Evolutionary conservation across 163 green algal genomes (phyloP), one percentile per base, ranked within the genome.

Genomic region (Scenedesmus sp.): DNA sequence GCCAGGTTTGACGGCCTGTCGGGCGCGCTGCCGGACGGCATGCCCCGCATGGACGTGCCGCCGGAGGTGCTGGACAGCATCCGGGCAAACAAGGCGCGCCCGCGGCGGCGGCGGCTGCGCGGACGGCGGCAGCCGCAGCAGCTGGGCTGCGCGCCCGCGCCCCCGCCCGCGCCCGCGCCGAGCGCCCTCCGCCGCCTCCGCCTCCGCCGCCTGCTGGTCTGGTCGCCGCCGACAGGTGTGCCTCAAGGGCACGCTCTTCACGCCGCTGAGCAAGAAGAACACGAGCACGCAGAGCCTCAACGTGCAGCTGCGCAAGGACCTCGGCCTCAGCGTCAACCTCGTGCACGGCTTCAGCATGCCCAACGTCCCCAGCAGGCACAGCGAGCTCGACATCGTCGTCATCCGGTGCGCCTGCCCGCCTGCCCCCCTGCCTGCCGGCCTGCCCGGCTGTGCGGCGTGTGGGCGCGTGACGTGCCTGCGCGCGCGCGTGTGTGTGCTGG

Each of bases 301-400:
- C 65, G 89, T 96, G 76, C 90, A 95, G 79, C 81, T 96, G 77
- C 82, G 92, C 20, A 95, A 95, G 72, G 81, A 89, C 60, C 86
- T 96, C 14, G 90, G 94, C 73, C 81, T 94, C 36, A 81, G 86
- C 44, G 88, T 92, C 20, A 95, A 95, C 72, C 70, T 96, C 28
- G 86, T 90, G 26, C 88, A 95, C 74, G 87, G 89, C 48, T 89
- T 91, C 75, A 89, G 82, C 63, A 87, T 95, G 44, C 86, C 85
- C 0, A 85, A 87, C 7, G n/a, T 95, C 0, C 76, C 83, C 0
- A 91, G 75, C 1, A 86, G 92, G 11, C 84, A 95, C 82, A 51
- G 85, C 10, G 71, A 89, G 56, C 84, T 96, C 20, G 86, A 96
- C 79, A 92, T 96, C 26, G 90, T 94, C 22, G 89, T 96, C 51